Conservation (phyloP, 2,329 filamentous ascomycete genomes). For the Colletotrichum chlorophyti region DNA sequence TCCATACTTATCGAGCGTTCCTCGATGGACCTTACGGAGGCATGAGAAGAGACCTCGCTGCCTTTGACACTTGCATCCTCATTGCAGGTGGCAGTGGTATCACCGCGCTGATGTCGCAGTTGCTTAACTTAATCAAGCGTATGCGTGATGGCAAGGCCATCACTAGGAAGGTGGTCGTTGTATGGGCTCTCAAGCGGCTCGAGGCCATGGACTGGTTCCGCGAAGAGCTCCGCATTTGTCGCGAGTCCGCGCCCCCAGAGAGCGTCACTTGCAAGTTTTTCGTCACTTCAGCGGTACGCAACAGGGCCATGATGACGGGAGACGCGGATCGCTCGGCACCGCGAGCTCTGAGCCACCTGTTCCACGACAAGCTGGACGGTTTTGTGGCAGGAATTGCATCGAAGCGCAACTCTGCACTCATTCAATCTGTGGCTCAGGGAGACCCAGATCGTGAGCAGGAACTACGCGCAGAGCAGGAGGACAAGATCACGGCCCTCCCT, state of each 20-base stretch:
- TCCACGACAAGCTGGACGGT: slow-evolving; percentile 87
- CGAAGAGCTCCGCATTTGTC: slow-evolving; percentile 90
- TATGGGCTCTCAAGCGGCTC: slow-evolving; percentile 92
- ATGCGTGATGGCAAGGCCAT: slow-evolving; percentile 96
- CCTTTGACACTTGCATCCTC: slow-evolving; percentile 91
- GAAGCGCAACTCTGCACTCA: slow-evolving; percentile 84
- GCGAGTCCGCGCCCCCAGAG: slow-evolving; percentile 86
- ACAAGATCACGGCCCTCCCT: slow-evolving; percentile 82
- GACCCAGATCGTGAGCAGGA: slow-evolving; percentile 81
- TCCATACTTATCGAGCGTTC: slow-evolving; percentile 91
- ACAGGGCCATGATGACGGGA: slow-evolving; percentile 35
- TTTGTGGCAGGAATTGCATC: slow-evolving; percentile 87
- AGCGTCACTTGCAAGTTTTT: slow-evolving; percentile 94
- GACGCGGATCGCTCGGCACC: slow-evolving; percentile 54
- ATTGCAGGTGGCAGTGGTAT: slow-evolving; percentile 95
- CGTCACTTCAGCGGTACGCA: slow-evolving; percentile 78
- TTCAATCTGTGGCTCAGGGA: slow-evolving; percentile 80
- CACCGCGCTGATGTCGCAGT: slow-evolving; percentile 89
- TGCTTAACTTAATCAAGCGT: slow-evolving; percentile 92
- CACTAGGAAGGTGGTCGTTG: slow-evolving; percentile 85
- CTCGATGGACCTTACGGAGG: slow-evolving; percentile 95
- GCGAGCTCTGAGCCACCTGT: slow-evolving; percentile 73
- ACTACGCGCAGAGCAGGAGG: slow-evolving; percentile 82
- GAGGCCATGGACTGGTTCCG: slow-evolving; percentile 98
- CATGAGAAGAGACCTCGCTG: slow-evolving; percentile 87